Evolutionary conservation across 352 stramenopile genomes (phyloP).

Genomic region (Elongisporangium anandrum): DNA sequence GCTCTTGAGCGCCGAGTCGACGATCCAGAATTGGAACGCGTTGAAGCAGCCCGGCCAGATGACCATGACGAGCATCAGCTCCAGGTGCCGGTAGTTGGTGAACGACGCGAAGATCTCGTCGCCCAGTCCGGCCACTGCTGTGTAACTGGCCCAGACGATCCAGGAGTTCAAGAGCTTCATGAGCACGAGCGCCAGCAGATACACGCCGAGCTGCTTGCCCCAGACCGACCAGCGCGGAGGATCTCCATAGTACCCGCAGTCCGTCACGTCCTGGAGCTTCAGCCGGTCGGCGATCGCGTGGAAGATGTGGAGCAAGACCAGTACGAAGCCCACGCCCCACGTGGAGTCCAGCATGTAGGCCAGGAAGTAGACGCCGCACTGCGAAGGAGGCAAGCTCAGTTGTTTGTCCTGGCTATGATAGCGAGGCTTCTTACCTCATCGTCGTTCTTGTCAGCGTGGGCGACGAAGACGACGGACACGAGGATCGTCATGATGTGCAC

Average conservation of each 20-base stretch:
- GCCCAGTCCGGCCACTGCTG: constrained; percentile 30
- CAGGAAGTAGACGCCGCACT: constrained; percentile 78
- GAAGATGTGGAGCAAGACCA: constrained; percentile 39
- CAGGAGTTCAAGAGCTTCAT: constrained; percentile 52
- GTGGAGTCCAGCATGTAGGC: constrained; percentile 68
- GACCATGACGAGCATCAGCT: constrained; percentile 78
- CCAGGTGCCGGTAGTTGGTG: constrained; percentile 51
- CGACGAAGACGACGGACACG: constrained; percentile 52
- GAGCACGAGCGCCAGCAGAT: constrained; percentile 29
- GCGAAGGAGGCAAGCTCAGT: neutral
- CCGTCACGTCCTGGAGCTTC: constrained; percentile 26
- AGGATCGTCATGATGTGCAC: constrained; percentile 63
- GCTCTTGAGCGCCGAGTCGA: constrained; percentile 63
- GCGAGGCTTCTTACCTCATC: constrained; percentile 35
- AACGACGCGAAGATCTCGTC: constrained; percentile 55
- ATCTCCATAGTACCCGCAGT: constrained; percentile 69
- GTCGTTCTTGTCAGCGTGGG: constrained; percentile 26
- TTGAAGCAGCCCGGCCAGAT: constrained; percentile 64
- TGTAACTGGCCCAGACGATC: constrained; percentile 41
- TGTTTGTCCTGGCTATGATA: neutral
- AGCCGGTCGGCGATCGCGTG: constrained; percentile 31
- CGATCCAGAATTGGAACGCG: constrained; percentile 73
- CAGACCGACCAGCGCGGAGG: constrained; percentile 52
- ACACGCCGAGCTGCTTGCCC: constrained; percentile 48
- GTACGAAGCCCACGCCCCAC: constrained; percentile 37